Evolutionary conservation across 345 rosid species (phyloP), one percentile per base, ranked within the genome.

Genomic region (Syzygium oleosum): DNA sequence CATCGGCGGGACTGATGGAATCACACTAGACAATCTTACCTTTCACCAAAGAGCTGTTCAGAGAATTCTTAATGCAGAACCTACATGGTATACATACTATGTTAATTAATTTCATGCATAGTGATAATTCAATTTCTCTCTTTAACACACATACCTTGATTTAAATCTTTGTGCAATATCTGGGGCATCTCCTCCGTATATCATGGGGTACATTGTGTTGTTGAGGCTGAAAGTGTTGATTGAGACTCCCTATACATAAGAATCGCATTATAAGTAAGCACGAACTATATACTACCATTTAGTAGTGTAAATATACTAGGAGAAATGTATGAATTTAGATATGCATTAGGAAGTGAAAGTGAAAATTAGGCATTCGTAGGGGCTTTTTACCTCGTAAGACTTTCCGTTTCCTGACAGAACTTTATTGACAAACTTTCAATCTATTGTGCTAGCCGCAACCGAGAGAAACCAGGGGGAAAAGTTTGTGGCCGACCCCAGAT

Each of bases 1-100:
- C 89, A 51, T 49, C 61, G 7, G 2, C 41, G 25, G 84, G 85
- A 46, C 9, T 12, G 10, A 84, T 19, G 4, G 31, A 52, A 86
- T 93, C 92, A 53, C 94, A 91, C 14, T 91, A 77, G 68, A 91
- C 93, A 54, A 91, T 87, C 86, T 93, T 91, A 22, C 91, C 12
- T 51, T 51, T 51, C 52, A 51, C 12, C 52, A 12, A 51, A 51
- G 52, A 51, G 46, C 46, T 43, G 46, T 6, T 43, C 46, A 43
- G 46, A 6, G 46, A 43, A 43, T 43, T 43, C 46, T 43, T 43
- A 43, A 43, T 4, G 46, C 46, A 43, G 46, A 43, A 43, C 46
- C 46, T 43, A 43, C 46, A 43, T 43, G 46, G 46, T 43, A 43
- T 43, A 6, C 6, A 1, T 51, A 51, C 52, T 51, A 11, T 9